Conservation (phyloP, 2,329 filamentous ascomycete genomes). For the Fusarium sp. region DNA sequence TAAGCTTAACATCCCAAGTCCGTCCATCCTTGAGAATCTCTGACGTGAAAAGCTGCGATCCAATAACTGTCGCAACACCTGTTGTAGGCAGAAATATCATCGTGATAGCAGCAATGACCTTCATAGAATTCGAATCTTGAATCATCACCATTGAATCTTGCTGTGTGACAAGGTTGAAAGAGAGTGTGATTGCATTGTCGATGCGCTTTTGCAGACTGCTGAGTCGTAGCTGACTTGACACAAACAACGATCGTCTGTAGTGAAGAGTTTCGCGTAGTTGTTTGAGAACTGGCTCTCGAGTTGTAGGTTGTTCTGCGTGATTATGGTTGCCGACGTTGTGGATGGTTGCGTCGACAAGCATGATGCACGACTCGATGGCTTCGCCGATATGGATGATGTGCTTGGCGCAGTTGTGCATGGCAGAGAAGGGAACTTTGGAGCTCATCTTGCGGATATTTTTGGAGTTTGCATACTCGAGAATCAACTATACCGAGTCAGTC, state of each 20-base stretch:
- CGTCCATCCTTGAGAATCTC: constrained; percentile 31
- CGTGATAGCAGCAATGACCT: constrained; percentile 54
- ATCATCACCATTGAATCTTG: constrained; percentile 53
- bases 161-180: constrained; percentile 54
- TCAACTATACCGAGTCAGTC: constrained; percentile 32
- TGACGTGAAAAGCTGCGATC: constrained; percentile 47
- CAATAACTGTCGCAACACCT: constrained; percentile 51
- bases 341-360: constrained; percentile 43
- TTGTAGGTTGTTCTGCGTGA: background rate
- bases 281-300: constrained; percentile 32
- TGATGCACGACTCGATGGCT: constrained; percentile 46
- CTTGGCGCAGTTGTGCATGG: constrained; percentile 49
- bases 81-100: constrained; percentile 55
- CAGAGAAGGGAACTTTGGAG: constrained; percentile 46
- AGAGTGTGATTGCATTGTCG: constrained; percentile 52
- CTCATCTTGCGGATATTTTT: constrained; percentile 46
- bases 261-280: constrained; percentile 49
- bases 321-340: constrained; percentile 28
- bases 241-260: constrained; percentile 52
- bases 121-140: constrained; percentile 54
- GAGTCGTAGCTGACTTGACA: constrained; percentile 52
- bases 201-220: constrained; percentile 53
- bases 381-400: constrained; percentile 50
- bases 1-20: constrained; percentile 42
- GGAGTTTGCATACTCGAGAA: constrained; percentile 44